These are phyloP conservation scores for Monosporozyma servazzii DNA, from an alignment of 805 yeast genomes.

Conservation along the genomic window DNA sequence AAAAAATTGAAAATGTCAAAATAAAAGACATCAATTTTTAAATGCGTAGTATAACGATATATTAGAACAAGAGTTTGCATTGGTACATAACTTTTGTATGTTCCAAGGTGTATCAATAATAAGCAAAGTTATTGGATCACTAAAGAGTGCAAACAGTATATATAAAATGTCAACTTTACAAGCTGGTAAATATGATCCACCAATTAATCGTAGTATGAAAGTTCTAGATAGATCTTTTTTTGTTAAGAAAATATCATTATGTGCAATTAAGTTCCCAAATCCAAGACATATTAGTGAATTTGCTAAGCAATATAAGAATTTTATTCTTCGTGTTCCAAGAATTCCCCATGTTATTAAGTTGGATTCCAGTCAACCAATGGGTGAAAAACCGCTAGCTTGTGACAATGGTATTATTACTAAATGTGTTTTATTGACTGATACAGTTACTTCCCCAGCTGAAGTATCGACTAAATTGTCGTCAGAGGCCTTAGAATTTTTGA, in stretches of 20 bases:
- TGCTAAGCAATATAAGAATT: slow-evolving; percentile 47
- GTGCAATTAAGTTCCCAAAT: slow-evolving; percentile 62
- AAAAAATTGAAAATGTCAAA: neutral
- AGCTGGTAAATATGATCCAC: slow-evolving; percentile 40
- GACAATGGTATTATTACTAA: slow-evolving; percentile 24
- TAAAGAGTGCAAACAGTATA: neutral
- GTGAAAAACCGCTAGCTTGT: slow-evolving; percentile 16
- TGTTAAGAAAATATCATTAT: slow-evolving; percentile 43
- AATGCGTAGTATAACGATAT: neutral
- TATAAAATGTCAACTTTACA: neutral
- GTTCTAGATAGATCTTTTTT: slow-evolving; percentile 61
- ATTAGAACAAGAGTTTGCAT: neutral
- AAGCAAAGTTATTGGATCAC: neutral
- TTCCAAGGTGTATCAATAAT: neutral
- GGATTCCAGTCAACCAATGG: slow-evolving; percentile 14
- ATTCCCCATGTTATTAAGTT: slow-evolving; percentile 57
- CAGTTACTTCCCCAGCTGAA: slow-evolving; percentile 33
- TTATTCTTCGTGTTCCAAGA: slow-evolving; percentile 61
- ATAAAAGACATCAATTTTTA: neutral
- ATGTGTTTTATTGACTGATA: slow-evolving; percentile 51
- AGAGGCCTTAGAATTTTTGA: slow-evolving; percentile 37
- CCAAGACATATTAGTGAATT: slow-evolving; percentile 54
- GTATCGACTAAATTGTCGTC: slow-evolving; percentile 34
- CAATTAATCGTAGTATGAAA: slow-evolving; percentile 56
- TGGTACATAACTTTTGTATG: neutral